Base-by-base conservation (phyloP, 768 basidiomycete species). In the Amanita phalloides region DNA sequence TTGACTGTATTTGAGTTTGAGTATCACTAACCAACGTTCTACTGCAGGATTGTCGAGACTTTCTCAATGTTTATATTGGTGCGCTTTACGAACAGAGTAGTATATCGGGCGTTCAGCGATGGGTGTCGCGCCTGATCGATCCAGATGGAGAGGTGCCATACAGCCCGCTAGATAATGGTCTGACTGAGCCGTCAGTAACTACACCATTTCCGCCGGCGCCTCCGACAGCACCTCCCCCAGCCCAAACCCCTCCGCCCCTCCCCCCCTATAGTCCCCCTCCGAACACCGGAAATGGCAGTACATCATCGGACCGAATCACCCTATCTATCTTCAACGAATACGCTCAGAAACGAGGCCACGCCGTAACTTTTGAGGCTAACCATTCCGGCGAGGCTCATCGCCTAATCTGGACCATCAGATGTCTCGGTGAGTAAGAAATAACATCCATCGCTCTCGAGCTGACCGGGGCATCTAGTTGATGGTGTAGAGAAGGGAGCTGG, bases 41-140 rank as follows among this genome's bases (percentile, higher is more conserved):
- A 8, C 17, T 17, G 21, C 37, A 53, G 53, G 45, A 53, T 11
- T 43, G 37, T 30, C 45, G 53, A 11, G 35, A 37, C 20, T 53
- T 53, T 32, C 41, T 47, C 4, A 41, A 32, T 25, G 28, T 43
- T 9, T 47, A 47, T 26, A 21, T 35, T 25, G 53, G 45, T 2
- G 35, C 21, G 32, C 45, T 53, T 8, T 53, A 14, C 45, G 17
- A 8, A 9, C n/a, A 43, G 9, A 13, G 20, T 14, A 38, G 45
- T 8, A 13, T 47, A 14, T 14, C 28, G 0, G 38, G 21, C 9
- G 46, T 53, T n/a, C 53, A 53, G 21, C 8, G n/a, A 32, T 53
- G 45, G 45, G 41, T 53, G n/a, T 53, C 53, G 4, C n/a, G 20
- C 9, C 25, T 53, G 17, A 53, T 53, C 30, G 45, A 53, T 35